Base-by-base conservation (phyloP, 257 asterid genomes). In the Buddleja alternifolia region DNA sequence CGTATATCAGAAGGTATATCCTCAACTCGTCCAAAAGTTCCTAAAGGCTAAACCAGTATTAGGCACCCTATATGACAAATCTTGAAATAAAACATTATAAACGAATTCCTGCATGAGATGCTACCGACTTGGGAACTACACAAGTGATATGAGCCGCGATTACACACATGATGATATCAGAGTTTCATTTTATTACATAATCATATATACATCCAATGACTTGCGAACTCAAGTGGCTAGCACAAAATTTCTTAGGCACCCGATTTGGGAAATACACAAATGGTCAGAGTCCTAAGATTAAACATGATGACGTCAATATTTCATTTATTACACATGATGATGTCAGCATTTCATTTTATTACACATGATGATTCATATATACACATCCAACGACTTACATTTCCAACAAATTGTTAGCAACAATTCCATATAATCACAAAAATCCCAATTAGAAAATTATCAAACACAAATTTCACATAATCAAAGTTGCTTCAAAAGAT, bases 1-100 rank as follows among this genome's bases (percentile, higher is more conserved):
- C 97, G 39, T 75, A 90, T 48, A 83, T 65, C 67, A 90, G 61
- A 51, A 93, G 57, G 72, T 86, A 85, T 71, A 93, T 74, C 66
- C 84, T 81, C 74, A 88, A 73, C 70, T 80, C 84, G 72, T 88
- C 90, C 74, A 93, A 71, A 14, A 90, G 59, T 39, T 85, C 97
- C 98, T 93, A 80, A 32, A 68, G 14, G 67, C 75, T 67, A 75
- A 72, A 71, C 32, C 53, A 20, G n/a, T 39, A 71, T 79, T 67
- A 85, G 86, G 48, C 54, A 72, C 47, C 21, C 74, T 36, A 40
- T 10, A 20, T 25, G 63, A 10, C 44, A 29, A 29, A 7, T 45
- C 25, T 9, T 24, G 10, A 53, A 53, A 53, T 4, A 53, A 29
- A 29, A 29, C 34, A 29, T 29, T 5, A 29, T 1, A 29, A 29